These are phyloP conservation scores for Pestalotiopsis sp. DNA, from an alignment of 2,329 filamentous ascomycete genomes.

Conservation along the genomic window DNA sequence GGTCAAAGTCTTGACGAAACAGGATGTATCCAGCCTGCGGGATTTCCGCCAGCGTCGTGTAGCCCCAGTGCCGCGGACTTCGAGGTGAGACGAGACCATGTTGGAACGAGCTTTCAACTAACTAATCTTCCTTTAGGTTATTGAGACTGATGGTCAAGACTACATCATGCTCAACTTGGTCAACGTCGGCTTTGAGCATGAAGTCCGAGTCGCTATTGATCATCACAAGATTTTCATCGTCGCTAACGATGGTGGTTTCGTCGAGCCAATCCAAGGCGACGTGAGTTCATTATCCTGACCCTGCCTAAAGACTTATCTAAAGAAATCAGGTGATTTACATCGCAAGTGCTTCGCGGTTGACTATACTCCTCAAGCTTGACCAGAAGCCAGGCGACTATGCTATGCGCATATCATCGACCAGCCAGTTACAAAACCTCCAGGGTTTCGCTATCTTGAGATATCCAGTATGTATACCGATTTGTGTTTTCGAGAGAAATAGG, in stretches of 20 bases:
- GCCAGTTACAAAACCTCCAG: conserved; percentile 23
- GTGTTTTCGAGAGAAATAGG: not conserved
- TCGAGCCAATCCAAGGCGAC: conserved; percentile 14
- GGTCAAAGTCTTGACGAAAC: conserved; percentile 13
- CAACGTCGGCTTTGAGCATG: conserved; percentile 20
- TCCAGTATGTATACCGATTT: conserved; percentile 3
- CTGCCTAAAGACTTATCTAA: not conserved
- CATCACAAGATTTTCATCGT: conserved; percentile 23
- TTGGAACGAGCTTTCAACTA: not conserved
- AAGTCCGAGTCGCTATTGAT: conserved; percentile 19
- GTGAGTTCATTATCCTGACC: not conserved
- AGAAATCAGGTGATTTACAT: conserved; percentile 15
- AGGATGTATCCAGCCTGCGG: conserved; percentile 15
- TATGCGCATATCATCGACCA: conserved; percentile 22
- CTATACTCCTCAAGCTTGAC: conserved; percentile 21
- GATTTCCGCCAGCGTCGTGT: conserved; percentile 6
- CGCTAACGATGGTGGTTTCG: conserved; percentile 25
- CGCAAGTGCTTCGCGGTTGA: conserved; percentile 19
- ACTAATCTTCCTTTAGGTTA: conserved; percentile 7
- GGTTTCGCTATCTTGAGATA: conserved; percentile 21
- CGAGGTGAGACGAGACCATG: not conserved
- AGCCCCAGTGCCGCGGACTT: conserved; percentile 10
- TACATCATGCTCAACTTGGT: conserved; percentile 21
- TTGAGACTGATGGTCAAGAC: conserved; percentile 15
- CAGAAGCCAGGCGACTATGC: conserved; percentile 20